A percentile compares a stretch with the other conserved stretches of the same genome.
phyloP scores from a whole-genome alignment of 1,284 basidiomycete genomes.

The Farysia itapuensis region DNA sequence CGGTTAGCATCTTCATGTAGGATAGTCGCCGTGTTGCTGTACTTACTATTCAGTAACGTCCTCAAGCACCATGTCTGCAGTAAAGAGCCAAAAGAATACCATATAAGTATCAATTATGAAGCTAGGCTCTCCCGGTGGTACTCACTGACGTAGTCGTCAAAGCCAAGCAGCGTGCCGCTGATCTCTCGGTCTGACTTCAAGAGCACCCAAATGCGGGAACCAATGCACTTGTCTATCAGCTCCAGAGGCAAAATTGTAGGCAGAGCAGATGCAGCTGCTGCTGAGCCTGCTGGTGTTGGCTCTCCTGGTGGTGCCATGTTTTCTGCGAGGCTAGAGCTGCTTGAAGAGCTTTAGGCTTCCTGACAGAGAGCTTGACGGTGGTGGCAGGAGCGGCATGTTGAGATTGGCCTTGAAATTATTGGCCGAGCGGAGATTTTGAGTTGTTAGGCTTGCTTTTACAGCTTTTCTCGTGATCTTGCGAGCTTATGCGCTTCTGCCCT shows the following conservation, averaged over 20 bases:
- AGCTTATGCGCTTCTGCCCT: no score
- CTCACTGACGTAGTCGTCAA: slow-evolving; percentile 99
- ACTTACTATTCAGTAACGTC: slow-evolving; percentile 93
- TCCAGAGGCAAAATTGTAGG: slow-evolving; percentile 57
- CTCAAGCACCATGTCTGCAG: slow-evolving; percentile 91
- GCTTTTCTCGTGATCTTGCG: no score
- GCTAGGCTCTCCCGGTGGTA: slow-evolving; percentile 61
- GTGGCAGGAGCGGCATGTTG: no score
- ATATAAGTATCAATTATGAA: no score
- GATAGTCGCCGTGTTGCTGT: no score
- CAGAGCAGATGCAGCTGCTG: slow-evolving; percentile 25
- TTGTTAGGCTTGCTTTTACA: no score
- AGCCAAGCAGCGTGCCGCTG: slow-evolving; percentile 90
- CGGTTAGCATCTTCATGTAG: neutral
- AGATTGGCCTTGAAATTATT: no score
- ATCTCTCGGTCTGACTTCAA: slow-evolving; percentile 60
- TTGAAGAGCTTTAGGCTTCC: neutral
- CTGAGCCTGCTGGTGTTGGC: slow-evolving; percentile 22
- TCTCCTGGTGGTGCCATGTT: slow-evolving; percentile 33
- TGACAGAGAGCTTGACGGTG: no score
- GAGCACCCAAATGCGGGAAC: slow-evolving; percentile 60
- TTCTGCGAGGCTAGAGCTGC: neutral
- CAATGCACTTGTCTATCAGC: slow-evolving; percentile 60
- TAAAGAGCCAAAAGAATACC: neutral
- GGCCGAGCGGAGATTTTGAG: no score